A percentile compares a stretch with the other conserved stretches of the same genome.
These are phyloP conservation scores for Glutinoglossum americanum DNA, from an alignment of 495 filamentous ascomycete species.

Conservation along the genomic window DNA sequence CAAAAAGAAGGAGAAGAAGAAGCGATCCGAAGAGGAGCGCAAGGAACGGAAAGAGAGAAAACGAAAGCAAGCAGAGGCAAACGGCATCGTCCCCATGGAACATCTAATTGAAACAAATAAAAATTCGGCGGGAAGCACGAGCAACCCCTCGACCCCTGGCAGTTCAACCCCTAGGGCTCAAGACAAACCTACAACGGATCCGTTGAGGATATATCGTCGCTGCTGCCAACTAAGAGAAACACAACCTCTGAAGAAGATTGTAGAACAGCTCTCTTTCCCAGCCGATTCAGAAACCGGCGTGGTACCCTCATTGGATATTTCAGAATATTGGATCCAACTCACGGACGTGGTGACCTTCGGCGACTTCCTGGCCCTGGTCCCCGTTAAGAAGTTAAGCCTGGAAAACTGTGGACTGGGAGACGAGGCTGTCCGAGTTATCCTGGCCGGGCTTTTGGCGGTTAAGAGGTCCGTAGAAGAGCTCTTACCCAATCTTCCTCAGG, in stretches of 20 bases:
- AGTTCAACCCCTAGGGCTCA: constrained; percentile 28
- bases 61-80: constrained; percentile 55
- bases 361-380: constrained; percentile 86
- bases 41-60: constrained; percentile 74
- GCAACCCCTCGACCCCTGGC: constrained; percentile 6
- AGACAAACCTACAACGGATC: constrained; percentile 66
- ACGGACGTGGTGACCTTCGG: constrained; percentile 68
- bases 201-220: constrained; percentile 76
- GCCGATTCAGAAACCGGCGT: constrained; percentile 43
- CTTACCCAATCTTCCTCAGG: not conserved
- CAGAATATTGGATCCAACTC: constrained; percentile 59
- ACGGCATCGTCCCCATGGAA: constrained; percentile 42
- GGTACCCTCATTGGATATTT: constrained; percentile 63
- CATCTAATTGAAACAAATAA: constrained; percentile 38
- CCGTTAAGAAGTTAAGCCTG: constrained; percentile 61
- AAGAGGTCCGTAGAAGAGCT: constrained; percentile 23
- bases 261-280: constrained; percentile 59
- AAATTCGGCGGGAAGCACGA: constrained; percentile 3
- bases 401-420: constrained; percentile 76
- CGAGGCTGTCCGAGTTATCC: constrained; percentile 62
- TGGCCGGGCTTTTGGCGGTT: constrained; percentile 68
- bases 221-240: constrained; percentile 90
- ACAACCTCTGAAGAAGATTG: constrained; percentile 68
- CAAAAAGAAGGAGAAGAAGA: constrained; percentile 29
- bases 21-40: constrained; percentile 68